These are phyloP conservation scores for Pestalotiopsis sp. DNA, from an alignment of 2,329 filamentous ascomycete genomes.

Conservation along the genomic window DNA sequence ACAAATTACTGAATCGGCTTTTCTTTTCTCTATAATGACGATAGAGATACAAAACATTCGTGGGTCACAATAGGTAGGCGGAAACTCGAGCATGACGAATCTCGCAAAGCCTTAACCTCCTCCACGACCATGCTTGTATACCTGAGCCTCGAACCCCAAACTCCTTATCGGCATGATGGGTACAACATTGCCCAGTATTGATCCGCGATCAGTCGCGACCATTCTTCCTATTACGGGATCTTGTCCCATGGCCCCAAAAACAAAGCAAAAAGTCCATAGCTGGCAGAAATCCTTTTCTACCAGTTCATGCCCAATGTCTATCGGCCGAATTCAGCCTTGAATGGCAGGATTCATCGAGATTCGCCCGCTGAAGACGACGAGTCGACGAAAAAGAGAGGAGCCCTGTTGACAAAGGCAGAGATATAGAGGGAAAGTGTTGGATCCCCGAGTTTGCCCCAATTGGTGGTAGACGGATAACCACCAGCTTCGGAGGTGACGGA, in stretches of 20 bases:
- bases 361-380: not conserved
- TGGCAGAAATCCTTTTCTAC: not conserved
- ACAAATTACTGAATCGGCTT: not conserved
- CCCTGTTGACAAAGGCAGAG: not conserved
- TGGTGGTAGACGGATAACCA: not conserved
- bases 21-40: not conserved
- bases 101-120: not conserved
- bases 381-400: not conserved
- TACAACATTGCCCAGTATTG: not conserved
- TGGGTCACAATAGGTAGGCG: not conserved
- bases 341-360: not conserved
- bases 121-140: not conserved
- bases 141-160: not conserved
- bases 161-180: not conserved
- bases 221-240: not conserved
- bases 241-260: not conserved
- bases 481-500: not conserved
- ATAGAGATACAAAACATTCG: not conserved
- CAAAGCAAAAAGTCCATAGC: not conserved
- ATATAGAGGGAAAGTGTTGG: not conserved
- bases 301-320: not conserved
- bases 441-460: not conserved
- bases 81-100: not conserved
- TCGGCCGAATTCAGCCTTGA: not conserved
- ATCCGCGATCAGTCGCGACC: not conserved